Conservation (phyloP, 345 rosid genomes). For the Noccaea bulbosa region DNA sequence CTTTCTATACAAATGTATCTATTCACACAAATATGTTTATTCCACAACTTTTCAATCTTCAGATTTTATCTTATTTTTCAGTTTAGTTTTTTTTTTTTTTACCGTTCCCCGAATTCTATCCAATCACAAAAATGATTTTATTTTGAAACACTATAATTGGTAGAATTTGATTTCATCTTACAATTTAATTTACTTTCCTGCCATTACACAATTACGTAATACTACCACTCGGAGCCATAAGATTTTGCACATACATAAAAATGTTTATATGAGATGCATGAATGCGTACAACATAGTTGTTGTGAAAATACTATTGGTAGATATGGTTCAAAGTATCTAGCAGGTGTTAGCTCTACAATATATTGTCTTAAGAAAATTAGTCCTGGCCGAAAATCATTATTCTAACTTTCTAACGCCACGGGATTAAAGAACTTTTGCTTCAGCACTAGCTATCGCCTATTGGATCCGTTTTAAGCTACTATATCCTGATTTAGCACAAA, state of each 20-base stretch:
- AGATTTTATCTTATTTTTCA: too few relatives aligned
- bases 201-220: too few relatives aligned
- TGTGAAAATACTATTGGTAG: not conserved
- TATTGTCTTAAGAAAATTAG: not conserved
- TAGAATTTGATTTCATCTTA: too few relatives aligned
- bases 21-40: too few relatives aligned
- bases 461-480: not conserved
- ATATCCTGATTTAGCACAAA: not conserved
- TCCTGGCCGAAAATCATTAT: not conserved
- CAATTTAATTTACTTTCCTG: too few relatives aligned
- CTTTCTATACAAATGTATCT: too few relatives aligned
- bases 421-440: not conserved
- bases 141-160: too few relatives aligned
- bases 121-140: too few relatives aligned
- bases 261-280: constrained; percentile 9
- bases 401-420: not conserved
- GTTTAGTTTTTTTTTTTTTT: too few relatives aligned
- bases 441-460: not conserved
- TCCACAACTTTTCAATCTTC: too few relatives aligned
- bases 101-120: too few relatives aligned
- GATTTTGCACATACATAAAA: constrained; percentile 5
- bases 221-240: not conserved
- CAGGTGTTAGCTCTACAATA: not conserved
- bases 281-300: constrained; percentile 6
- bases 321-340: constrained; percentile 26